Base-by-base conservation (phyloP, 352 stramenopile species). In the Globisporangium irregulare region DNA sequence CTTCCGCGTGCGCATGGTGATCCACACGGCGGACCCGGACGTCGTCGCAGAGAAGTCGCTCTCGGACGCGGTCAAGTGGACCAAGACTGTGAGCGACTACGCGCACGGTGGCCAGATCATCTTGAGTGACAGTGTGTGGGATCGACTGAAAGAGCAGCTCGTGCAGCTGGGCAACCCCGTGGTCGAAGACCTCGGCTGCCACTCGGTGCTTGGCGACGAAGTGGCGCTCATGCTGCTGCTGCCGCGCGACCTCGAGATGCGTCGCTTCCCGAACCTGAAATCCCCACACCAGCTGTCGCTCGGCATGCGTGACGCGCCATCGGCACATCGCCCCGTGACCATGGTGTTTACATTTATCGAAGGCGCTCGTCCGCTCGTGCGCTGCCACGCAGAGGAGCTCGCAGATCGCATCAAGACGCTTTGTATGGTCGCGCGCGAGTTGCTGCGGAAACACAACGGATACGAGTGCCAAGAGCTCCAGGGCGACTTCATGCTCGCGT, bases 321-420 rank as follows among this genome's bases (percentile, higher is more conserved):
- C 87, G 0, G 88, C 88, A 2, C 81, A 89, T 15, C 88, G 89
- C 15, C 82, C 84, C 14, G 80, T 96, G 24, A 95, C 87, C 7
- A 95, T 96, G 86, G 89, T 96, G 25, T 96, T 96, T 56, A 96
- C 89, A 18, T 96, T 95, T 64, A 95, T 96, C 36, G 89, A 96
- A 83, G 86, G 86, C 20, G 86, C 87, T 51, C 82, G 87, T 1
- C 86, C 86, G 9, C 79, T 96, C 12, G 87, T 96, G 69, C 85
- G 88, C 7, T 91, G 77, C 61, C 85, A 96, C 64, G 89, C 89
- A 0, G 86, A 96, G 71, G 82, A 92, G 50, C 80, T 96, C 29
- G 86, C 88, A 14, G 86, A 93, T 58, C 85, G 89, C 0, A 92
- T 96, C 59, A 96, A 96, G 73, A 88, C 74, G 20, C 77, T 95